Evolutionary conservation across 805 yeast genomes (phyloP), one percentile per base, ranked within the genome.

Genomic region (Cyberlindnera mrakii): DNA sequence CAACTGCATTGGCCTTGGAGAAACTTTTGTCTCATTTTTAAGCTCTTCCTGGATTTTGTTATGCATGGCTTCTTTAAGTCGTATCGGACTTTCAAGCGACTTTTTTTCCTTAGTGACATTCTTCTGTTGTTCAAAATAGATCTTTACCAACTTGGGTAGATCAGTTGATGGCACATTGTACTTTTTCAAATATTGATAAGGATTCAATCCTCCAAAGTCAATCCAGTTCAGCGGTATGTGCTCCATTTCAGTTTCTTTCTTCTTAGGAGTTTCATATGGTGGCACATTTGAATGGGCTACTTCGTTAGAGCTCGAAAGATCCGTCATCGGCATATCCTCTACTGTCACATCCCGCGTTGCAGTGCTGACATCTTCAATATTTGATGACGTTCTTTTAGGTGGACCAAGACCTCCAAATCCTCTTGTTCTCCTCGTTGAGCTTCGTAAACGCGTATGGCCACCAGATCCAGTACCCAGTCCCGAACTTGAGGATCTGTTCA

Each of bases 161-260:
- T 67, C 72, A 18, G 49, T 49, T 2, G 68, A 52, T 3, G 71
- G 67, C 13, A 67, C 45, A 33, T 63, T 60, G 44, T 66, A 54
- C 48, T 60, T 60, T 44, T 59, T 65, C 17, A 64, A 49, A 46
- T 65, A 68, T 47, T 67, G 70, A 33, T 65, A 64, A 9, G 72
- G 72, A 45, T 67, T 68, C 41, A 67, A 49, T 6, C 64, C 65
- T 36, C 65, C 67, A 51, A 67, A 65, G 17, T 66, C 65, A 35
- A 53, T 39, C 8, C 19, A 25, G 4, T 27, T 27, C 30, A 15
- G 27, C 6, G 13, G 9, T 25, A 14, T 14, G 6, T 16, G 30
- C 16, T 14, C 19, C 15, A 23, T 14, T 16, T 27, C 6, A 5
- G 19, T 29, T 9, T 29, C 38, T 9, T 20, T 13, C 32, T 18